A percentile compares a stretch with the other conserved stretches of the same genome.
Evolutionary conservation across 768 basidiomycete genomes (phyloP).

Genomic region (Hypholoma fasciculare): DNA sequence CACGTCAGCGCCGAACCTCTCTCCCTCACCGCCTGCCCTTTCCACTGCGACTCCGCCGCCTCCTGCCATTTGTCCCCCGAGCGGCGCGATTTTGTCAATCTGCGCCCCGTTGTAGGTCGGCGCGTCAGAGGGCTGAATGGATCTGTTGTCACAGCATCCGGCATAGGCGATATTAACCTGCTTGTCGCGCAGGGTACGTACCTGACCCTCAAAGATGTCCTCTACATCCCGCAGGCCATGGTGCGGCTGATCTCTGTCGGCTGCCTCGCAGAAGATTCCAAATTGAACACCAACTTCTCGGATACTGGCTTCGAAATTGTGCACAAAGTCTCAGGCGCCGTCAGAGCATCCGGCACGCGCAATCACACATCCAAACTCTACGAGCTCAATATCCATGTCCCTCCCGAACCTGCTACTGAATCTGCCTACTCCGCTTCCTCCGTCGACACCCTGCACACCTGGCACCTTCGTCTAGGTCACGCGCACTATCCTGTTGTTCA

Average conservation of each 20-base stretch:
- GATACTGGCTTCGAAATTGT: neutral
- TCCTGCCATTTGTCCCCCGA: neutral
- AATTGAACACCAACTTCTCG: neutral
- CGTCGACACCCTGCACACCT: neutral
- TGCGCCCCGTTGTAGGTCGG: neutral
- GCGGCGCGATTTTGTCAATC: neutral
- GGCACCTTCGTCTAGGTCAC: neutral
- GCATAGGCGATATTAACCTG: neutral
- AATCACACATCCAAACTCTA: neutral
- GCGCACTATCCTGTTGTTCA: neutral
- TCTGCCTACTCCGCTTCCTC: neutral
- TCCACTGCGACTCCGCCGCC: neutral
- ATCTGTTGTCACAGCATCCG: neutral
- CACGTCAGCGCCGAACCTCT: neutral
- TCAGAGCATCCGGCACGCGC: neutral
- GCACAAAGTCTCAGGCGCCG: neutral
- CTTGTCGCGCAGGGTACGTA: neutral
- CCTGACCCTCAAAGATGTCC: neutral
- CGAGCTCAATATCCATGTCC: neutral
- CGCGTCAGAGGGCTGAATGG: neutral
- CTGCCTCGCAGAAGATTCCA: neutral
- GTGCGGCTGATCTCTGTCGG: neutral
- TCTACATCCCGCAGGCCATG: constrained; percentile 1
- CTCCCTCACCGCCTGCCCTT: neutral
- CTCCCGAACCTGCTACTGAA: no score